Evolutionary conservation across 805 yeast genomes (phyloP).

Genomic region (Saturnispora besseyi): DNA sequence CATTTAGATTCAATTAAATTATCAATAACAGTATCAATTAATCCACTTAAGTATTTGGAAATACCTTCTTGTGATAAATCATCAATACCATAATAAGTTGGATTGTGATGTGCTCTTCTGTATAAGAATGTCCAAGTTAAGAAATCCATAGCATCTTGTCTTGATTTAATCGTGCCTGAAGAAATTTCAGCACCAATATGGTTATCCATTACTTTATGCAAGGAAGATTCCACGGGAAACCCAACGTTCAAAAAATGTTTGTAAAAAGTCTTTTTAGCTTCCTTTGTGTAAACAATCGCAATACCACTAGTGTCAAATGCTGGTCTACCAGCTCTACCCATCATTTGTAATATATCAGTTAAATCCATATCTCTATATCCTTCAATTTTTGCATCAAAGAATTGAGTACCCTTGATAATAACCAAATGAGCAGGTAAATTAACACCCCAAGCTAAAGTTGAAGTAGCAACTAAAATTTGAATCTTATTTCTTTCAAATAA

Average conservation of each 20-base stretch:
- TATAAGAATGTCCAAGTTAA: slow-evolving; percentile 69
- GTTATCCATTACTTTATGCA: slow-evolving; percentile 68
- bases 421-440: slow-evolving; percentile 75
- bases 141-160: slow-evolving; percentile 68
- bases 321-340: slow-evolving; percentile 83
- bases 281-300: slow-evolving; percentile 69
- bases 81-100: slow-evolving; percentile 66
- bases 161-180: slow-evolving; percentile 52
- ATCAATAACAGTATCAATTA: slow-evolving; percentile 61
- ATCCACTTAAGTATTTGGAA: slow-evolving; percentile 45
- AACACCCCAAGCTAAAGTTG: slow-evolving; percentile 86
- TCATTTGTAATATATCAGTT: slow-evolving; percentile 75
- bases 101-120: slow-evolving; percentile 68
- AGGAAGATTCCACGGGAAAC: slow-evolving; percentile 73
- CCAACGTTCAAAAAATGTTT: slow-evolving; percentile 73
- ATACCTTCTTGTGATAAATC: slow-evolving; percentile 50
- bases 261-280: slow-evolving; percentile 64
- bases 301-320: slow-evolving; percentile 72
- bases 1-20: slow-evolving; percentile 69
- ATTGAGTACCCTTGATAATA: slow-evolving; percentile 68
- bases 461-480: slow-evolving; percentile 67
- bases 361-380: slow-evolving; percentile 74
- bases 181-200: slow-evolving; percentile 78
- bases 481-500: slow-evolving; percentile 60
- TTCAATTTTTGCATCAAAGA: slow-evolving; percentile 53